These are phyloP conservation scores for Gentiana straminea DNA, from an alignment of 257 asterid species.

Conservation along the genomic window DNA sequence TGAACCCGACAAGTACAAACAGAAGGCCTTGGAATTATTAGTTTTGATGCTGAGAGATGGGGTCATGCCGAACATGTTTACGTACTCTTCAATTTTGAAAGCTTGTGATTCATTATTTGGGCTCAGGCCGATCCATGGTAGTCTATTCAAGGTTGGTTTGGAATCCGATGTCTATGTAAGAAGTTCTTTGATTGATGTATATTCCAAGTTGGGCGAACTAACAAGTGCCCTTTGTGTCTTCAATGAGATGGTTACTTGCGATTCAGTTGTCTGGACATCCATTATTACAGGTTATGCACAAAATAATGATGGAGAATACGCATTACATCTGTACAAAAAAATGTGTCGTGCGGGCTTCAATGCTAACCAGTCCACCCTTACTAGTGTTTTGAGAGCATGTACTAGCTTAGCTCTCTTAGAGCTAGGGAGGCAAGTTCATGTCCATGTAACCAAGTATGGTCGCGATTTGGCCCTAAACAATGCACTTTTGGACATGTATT, in stretches of 20 bases:
- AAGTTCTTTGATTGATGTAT: constrained; percentile 66
- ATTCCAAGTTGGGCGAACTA: constrained; percentile 57
- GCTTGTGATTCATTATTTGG: constrained; percentile 42
- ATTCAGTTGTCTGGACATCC: constrained; percentile 82
- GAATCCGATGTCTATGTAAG: constrained; percentile 76
- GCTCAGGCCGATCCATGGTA: constrained; percentile 52
- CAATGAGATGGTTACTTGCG: constrained; percentile 61
- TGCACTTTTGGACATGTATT: constrained; percentile 59
- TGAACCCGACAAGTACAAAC: constrained; percentile 17
- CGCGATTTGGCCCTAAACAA: constrained; percentile 67
- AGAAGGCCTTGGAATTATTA: constrained; percentile 50
- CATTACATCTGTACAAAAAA: constrained; percentile 58
- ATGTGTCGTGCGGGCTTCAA: constrained; percentile 63
- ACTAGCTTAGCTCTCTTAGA: constrained; percentile 75
- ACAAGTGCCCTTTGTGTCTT: constrained; percentile 36
- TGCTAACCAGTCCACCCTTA: constrained; percentile 58
- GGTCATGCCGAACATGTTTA: constrained; percentile 70
- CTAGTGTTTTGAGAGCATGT: constrained; percentile 79
- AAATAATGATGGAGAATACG: constrained; percentile 68
- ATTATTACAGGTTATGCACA: constrained; percentile 79
- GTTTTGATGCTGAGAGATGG: constrained; percentile 73
- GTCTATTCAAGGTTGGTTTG: constrained; percentile 64
- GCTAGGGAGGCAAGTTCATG: constrained; percentile 79
- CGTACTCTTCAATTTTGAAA: constrained; percentile 79
- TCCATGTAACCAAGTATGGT: constrained; percentile 59